Base-by-base conservation (phyloP, 108 stramenopile genomes). In the Fistulifera pelliculosa region DNA sequence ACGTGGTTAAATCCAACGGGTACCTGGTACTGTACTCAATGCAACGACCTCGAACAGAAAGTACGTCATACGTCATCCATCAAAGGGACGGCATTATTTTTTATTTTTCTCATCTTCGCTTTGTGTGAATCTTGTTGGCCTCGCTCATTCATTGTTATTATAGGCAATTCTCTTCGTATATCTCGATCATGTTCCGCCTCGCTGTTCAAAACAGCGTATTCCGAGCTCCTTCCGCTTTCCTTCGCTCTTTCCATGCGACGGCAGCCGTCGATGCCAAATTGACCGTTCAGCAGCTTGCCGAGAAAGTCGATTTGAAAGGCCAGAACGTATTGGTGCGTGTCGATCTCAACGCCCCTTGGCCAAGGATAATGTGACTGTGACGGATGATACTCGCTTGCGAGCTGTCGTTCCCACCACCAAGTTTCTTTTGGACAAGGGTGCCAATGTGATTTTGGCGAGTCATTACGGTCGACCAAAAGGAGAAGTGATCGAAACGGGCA, bases 381-480 rank as follows among this genome's bases (percentile, higher is more conserved):
- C 94, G 0, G 94, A 95, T 71, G 87, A 91, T 45, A 94, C 93
- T 1, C 76, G 94, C 17, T 61, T 95, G 31, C 79, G 88, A 43
- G 83, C 87, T 43, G 79, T 89, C 26, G 80, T 92, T 19, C 94
- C 94, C 12, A 95, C 94, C 2, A 75, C 85, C 28, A 90, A 90
- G 51, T 92, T 75, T 57, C 60, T 92, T 21, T 54, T 92, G n/a
- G 83, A 85, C 7, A 73, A 92, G 62, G 90, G 90, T 26, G 94
- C 94, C 57, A 88, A 90, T 69, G 84, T 92, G 38, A 85, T 91
- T 68, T 59, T 95, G 35, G 87, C 82, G 54, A 71, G 75, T 56
- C 94, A 95, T 56, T 85, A 86, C 49, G 94, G 94, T 25, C 79
- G 90, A 47, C 94, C 94, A 35, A 92, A 95, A 73, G 94, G 90